phyloP scores from a whole-genome alignment of 257 asterid species.

The Solanum pimpinellifolium region DNA sequence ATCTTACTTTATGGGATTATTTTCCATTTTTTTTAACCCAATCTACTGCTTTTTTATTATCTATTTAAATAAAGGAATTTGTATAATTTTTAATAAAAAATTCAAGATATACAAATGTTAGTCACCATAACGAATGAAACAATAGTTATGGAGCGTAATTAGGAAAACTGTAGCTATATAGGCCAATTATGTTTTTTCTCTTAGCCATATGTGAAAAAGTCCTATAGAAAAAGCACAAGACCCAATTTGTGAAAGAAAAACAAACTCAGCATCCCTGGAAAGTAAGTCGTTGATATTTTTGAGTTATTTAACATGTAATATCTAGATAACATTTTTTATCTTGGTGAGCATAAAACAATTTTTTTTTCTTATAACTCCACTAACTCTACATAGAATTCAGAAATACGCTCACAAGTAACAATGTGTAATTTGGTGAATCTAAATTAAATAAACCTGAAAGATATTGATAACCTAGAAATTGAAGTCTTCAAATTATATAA shows the following conservation, averaged over 20 bases:
- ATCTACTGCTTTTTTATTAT: too few species aligned
- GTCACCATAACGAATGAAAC: too few species aligned
- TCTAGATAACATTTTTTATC: neutral
- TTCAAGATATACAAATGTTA: too few species aligned
- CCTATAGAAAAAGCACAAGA: neutral
- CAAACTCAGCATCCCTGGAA: conserved; percentile 1
- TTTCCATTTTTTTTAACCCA: too few species aligned
- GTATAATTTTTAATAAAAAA: too few species aligned
- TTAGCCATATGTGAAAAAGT: too few species aligned
- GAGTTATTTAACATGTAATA: neutral
- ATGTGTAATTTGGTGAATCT: neutral
- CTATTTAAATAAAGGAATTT: too few species aligned
- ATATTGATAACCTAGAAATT: neutral
- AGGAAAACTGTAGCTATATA: too few species aligned
- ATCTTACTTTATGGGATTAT: too few species aligned
- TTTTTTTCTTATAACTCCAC: too few species aligned
- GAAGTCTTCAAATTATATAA: neutral
- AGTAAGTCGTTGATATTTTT: conserved; percentile 11
- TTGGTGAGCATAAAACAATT: neutral
- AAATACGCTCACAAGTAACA: neutral
- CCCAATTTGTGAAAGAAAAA: neutral
- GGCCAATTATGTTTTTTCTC: too few species aligned
- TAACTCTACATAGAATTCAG: neutral
- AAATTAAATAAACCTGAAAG: neutral
- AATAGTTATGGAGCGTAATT: too few species aligned